Base-by-base conservation (phyloP, 768 basidiomycete genomes). In the Collybia sp. region DNA sequence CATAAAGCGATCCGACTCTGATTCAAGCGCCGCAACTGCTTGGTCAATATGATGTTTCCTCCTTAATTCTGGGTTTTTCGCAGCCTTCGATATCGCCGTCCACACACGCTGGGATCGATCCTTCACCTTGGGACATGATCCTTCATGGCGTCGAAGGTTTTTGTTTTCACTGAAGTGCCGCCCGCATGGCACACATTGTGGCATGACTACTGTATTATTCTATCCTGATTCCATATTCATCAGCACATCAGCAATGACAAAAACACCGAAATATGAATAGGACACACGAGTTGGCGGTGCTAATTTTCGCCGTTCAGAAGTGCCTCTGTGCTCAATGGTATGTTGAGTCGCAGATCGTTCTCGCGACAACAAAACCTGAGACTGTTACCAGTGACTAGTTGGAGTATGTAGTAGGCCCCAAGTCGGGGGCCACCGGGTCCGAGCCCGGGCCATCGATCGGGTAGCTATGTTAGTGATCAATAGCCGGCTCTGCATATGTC, bases 101-200 rank as follows among this genome's bases (percentile, higher is more conserved):
- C 32, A n/a, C 37, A 42, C 13, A 31, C 41, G 16, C 37, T 36
- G 12, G 44, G 16, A 13, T 35, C 32, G 30, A 2, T 36, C 20
- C n/a, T 34, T 32, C 16, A 35, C 36, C 42, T 42, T 50, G 16
- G 41, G 8, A 40, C 49, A 50, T 25, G 33, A 33, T 10, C 40
- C 18, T 34, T 45, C 44, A 12, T 50, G 49, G 6, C 35, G 49
- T 12, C 44, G 30, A 12, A 50, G 33, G 25, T 36, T 31, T 3
- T 10, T 6, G 6, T 10, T 2, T 5, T 45, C 44, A 11, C 1
- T 17, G 30, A 45, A 50, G 6, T 35, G 32, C n/a, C 30, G 17
- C 2, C 19, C 49, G 38, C 49, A 50, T n/a, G n/a, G n/a, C 9
- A 40, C 17, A 35, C 49, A 50, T 25, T 12, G 31, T 8, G 33